phyloP scores from a whole-genome alignment of 495 filamentous ascomycete genomes.

The Trichoderma gamsii region DNA sequence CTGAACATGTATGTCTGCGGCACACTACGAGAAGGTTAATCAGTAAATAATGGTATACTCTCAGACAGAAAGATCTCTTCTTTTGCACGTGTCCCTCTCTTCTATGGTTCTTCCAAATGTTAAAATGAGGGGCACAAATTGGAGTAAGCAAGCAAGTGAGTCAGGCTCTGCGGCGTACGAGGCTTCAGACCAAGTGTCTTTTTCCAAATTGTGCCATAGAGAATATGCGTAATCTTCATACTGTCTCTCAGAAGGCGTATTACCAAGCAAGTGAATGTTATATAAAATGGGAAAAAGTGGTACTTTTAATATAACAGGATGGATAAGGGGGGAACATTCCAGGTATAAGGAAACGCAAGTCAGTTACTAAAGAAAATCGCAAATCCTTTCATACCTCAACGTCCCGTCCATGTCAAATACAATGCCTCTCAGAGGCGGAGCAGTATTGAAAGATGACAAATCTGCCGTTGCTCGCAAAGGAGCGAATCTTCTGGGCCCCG shows the following conservation, averaged over 20 bases:
- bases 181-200: not conserved
- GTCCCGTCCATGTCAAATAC: slow-evolving; percentile 97
- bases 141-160: slow-evolving; percentile 1
- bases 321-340: too few relatives aligned
- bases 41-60: not conserved
- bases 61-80: not conserved
- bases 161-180: not conserved
- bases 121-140: not conserved
- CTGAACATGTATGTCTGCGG: slow-evolving; percentile 95
- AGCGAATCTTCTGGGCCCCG: slow-evolving; percentile 41
- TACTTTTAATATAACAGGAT: not conserved
- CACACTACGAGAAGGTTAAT: slow-evolving; percentile 42
- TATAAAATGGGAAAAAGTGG: not conserved
- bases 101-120: not conserved
- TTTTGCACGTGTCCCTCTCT: not conserved
- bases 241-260: not conserved
- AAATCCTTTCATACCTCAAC: slow-evolving; percentile 55
- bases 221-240: not conserved
- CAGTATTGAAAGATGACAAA: slow-evolving; percentile 23
- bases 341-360: not conserved
- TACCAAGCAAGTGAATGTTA: not conserved
- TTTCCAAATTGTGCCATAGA: not conserved
- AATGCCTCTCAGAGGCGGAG: slow-evolving; percentile 66
- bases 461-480: slow-evolving; percentile 28
- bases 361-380: not conserved